Evolutionary conservation across 345 rosid genomes (phyloP), one percentile per base, ranked within the genome.

Genomic region (Populus ilicifolia): DNA sequence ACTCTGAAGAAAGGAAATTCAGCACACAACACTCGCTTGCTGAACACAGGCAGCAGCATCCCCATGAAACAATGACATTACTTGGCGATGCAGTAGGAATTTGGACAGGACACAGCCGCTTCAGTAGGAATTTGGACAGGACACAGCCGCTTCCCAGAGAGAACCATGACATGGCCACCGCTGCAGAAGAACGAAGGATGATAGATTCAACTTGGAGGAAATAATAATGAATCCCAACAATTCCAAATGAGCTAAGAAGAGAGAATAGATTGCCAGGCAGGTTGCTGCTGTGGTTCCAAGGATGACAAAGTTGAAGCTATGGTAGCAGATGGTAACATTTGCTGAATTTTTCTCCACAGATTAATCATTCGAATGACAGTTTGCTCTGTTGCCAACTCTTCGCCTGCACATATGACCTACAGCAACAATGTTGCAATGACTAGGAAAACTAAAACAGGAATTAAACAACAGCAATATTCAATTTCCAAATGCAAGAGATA

Each of bases 251-350:
- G 16, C 83, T 85, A 92, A 8, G 93, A 89, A 4, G 97, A 89
- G 79, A 96, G 97, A 84, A 92, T 89, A 68, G 99, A 83, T 78
- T 96, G 99, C 81, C 94, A 83, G 2, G 96, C 92, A 50, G 91
- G 87, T 84, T 92, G 98, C 69, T 94, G 99, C 81, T 96, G 97
- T 3, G 99, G 99, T 78, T 91, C 92, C 85, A 96, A 82, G 50
- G 93, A 80, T 70, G 98, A 91, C 99, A 92, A 94, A 44, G 98
- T 92, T 20, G 95, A 90, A 48, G 97, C 95, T 86, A 94, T 82
- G 30, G 95, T 89, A n/a, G 92, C 81, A 2, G 97, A 94, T 25
- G 99, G 98, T 73, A 96, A 83, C 6, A 97, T 92, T 83, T 90
- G 94, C 84, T 92, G 97, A 66, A 96, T 95, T 84, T 94, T 92